phyloP scores from a whole-genome alignment of 2,329 filamentous ascomycete species.

The Macrophomina phaseolina region DNA sequence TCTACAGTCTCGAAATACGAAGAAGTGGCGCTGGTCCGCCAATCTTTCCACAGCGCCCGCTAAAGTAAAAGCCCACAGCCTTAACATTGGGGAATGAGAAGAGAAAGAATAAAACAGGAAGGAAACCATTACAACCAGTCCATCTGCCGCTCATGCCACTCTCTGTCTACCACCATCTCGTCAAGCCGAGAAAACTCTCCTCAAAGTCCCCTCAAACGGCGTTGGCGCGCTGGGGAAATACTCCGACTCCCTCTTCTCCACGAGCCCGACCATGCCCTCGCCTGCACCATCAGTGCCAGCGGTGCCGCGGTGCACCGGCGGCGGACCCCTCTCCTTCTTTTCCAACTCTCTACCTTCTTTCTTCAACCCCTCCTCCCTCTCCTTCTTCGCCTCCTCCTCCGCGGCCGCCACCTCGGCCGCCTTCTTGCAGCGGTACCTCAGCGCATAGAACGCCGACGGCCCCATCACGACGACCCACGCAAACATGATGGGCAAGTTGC shows the following conservation, averaged over 20 bases:
- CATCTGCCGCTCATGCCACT: too few species aligned
- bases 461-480: constrained; percentile 42
- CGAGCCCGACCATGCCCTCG: background rate
- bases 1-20: too few species aligned
- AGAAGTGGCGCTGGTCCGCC: too few species aligned
- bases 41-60: too few species aligned
- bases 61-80: too few species aligned
- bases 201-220: constrained; percentile 7
- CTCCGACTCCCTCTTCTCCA: background rate
- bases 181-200: constrained; percentile 7
- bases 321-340: background rate
- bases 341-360: background rate
- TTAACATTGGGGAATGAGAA: too few species aligned
- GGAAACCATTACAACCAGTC: too few species aligned
- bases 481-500: constrained; percentile 52
- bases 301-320: background rate
- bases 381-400: background rate
- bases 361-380: background rate
- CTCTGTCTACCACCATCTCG: background rate
- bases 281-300: background rate
- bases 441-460: background rate
- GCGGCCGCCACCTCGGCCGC: background rate
- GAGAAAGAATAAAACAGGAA: too few species aligned
- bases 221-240: background rate
- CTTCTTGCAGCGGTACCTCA: background rate